These are phyloP conservation scores for Xanthoceras sorbifolium DNA, from an alignment of 345 rosid genomes.

Conservation along the genomic window DNA sequence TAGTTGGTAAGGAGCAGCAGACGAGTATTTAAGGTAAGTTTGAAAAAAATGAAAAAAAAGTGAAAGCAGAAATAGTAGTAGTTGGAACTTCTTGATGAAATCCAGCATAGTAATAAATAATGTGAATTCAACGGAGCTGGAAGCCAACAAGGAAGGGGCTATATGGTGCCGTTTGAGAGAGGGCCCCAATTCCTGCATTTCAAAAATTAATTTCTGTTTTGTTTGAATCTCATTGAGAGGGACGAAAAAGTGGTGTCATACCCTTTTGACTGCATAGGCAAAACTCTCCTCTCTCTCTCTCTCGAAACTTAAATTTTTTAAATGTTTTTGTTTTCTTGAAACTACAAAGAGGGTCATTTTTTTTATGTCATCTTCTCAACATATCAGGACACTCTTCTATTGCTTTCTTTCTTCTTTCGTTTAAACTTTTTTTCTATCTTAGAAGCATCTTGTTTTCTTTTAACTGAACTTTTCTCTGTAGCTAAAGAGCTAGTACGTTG, in stretches of 20 bases:
- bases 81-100: not conserved
- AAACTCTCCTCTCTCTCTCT: conserved; percentile 27
- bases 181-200: conserved; percentile 46
- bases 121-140: conserved; percentile 11
- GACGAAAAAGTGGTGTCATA: conserved; percentile 43
- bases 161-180: conserved; percentile 34
- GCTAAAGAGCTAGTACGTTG: conserved; percentile 19
- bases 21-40: not conserved
- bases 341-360: not conserved
- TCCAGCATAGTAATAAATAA: conserved; percentile 4
- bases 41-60: not conserved
- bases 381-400: conserved; percentile 15
- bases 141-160: conserved; percentile 5
- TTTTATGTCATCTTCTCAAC: not conserved
- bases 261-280: conserved; percentile 40
- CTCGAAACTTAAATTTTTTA: conserved; percentile 17
- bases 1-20: not conserved
- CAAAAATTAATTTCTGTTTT: conserved; percentile 29
- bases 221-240: conserved; percentile 56
- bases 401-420: conserved; percentile 22
- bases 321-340: conserved; percentile 14
- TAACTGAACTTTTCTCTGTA: conserved; percentile 17
- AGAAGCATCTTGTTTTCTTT: conserved; percentile 25
- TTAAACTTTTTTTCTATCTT: conserved; percentile 26
- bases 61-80: not conserved